Evolutionary conservation across 2,329 filamentous ascomycete species (phyloP), one percentile per base, ranked within the genome.

Genomic region (Diaporthe helianthi): DNA sequence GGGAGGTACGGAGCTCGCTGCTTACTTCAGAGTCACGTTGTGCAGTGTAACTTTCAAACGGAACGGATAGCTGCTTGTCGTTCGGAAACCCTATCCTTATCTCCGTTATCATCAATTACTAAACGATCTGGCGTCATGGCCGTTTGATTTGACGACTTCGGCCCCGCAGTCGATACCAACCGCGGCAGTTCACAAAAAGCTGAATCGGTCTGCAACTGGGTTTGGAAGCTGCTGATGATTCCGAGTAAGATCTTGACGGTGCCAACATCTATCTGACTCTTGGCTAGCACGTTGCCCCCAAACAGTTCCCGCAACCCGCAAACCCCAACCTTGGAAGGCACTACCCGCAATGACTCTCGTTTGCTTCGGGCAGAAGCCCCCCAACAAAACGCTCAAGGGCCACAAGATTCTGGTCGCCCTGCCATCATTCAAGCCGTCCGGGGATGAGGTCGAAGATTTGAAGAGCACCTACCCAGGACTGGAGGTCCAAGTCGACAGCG

Each of bases 331-430:
- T n/a, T n/a, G n/a, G n/a, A n/a, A 65, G 19, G 36, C 38, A n/a
- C 29, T 17, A 38, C 10, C 33, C 33, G 24, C 49, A 52, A 71
- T 71, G 69, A 65, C 65, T 4, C 36, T 71, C 24, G 52, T 67
- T 5, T 51, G 69, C 15, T 64, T 53, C 54, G 53, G 68, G n/a
- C 49, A 67, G 19, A 65, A 36, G 49, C 67, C 47, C 52, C 71
- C 71, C 1, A 82, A 83, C 75, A 77, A 75, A 64, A 80, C 81
- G 44, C 78, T 86, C 54, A 78, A 77, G 55, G 83, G 83, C 52
- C 84, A 87, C 76, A 83, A 83, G 71, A 80, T 86, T 31, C 72
- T 87, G 29, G 74, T 85, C 63, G 41, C 36, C 4, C 71, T 85
- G 8, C 72, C 78, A 3, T 78, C 79, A 0, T 75, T 73, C 60